phyloP scores from a whole-genome alignment of 2,329 filamentous ascomycete species.

The Karstenula rhodostoma region DNA sequence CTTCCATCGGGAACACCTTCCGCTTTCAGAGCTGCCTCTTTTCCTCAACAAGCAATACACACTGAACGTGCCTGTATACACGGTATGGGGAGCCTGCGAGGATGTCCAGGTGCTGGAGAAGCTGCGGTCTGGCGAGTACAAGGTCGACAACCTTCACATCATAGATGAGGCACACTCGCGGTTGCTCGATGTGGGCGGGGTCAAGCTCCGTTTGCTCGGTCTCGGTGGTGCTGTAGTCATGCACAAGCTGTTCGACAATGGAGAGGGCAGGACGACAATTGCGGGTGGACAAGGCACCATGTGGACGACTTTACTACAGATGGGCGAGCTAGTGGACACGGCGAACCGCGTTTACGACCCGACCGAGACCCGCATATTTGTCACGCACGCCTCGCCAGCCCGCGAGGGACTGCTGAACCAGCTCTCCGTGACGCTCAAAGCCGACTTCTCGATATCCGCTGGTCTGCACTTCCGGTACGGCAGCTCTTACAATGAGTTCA shows the following conservation, averaged over 20 bases:
- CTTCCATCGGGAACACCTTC: slow-evolving; percentile 81
- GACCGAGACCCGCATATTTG: slow-evolving; percentile 93
- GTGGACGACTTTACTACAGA: slow-evolving; percentile 98
- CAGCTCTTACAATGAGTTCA: slow-evolving; percentile 99
- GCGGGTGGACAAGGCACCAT: slow-evolving; percentile 98
- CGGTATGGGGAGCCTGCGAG: slow-evolving; percentile 98
- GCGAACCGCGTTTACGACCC: slow-evolving; percentile 98
- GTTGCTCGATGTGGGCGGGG: slow-evolving; percentile 90
- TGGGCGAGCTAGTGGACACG: slow-evolving; percentile 97
- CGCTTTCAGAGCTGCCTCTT: slow-evolving; percentile 89
- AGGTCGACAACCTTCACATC: slow-evolving; percentile 95
- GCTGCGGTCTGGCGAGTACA: slow-evolving; percentile 97
- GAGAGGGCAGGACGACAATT: slow-evolving; percentile 96
- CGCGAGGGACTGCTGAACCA: slow-evolving; percentile 97
- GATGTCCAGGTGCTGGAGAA: slow-evolving; percentile 97
- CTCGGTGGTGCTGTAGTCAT: slow-evolving; percentile 97
- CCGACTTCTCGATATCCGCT: slow-evolving; percentile 97
- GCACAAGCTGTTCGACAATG: slow-evolving; percentile 99
- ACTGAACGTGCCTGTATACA: slow-evolving; percentile 96
- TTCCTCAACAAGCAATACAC: slow-evolving; percentile 89
- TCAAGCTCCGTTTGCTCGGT: slow-evolving; percentile 93
- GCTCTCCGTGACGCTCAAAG: slow-evolving; percentile 95
- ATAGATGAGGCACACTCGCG: slow-evolving; percentile 98
- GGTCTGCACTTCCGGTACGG: slow-evolving; percentile 98
- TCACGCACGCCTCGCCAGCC: slow-evolving; percentile 96